These are phyloP conservation scores for Curvularia eragrostidis DNA, from an alignment of 2,329 filamentous ascomycete genomes.

Conservation along the genomic window DNA sequence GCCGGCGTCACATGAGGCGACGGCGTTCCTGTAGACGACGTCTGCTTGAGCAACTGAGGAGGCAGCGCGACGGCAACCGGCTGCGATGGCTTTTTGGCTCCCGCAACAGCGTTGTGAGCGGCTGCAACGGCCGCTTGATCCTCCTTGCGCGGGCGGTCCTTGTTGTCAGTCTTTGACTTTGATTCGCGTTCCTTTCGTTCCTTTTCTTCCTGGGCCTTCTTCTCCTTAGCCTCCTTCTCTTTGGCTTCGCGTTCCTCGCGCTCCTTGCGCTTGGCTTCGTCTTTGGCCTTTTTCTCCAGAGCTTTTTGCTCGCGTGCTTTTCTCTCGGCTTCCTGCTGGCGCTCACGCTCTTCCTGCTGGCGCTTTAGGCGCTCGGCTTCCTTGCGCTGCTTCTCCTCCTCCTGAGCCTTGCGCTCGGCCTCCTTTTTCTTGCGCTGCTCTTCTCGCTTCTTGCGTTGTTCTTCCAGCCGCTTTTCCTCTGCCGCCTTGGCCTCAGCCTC, in stretches of 20 bases:
- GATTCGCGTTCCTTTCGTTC: constrained; percentile 69
- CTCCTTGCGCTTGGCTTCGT: constrained; percentile 77
- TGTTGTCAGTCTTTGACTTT: constrained; percentile 52
- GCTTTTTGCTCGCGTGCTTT: constrained; percentile 82
- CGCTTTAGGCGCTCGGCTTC: constrained; percentile 84
- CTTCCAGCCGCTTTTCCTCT: constrained; percentile 79
- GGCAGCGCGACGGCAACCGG: constrained; percentile 59
- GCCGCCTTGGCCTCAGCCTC: constrained; percentile 77
- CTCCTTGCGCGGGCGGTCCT: constrained; percentile 52
- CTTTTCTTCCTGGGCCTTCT: constrained; percentile 63
- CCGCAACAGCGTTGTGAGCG: constrained; percentile 35
- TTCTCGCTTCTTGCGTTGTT: constrained; percentile 81
- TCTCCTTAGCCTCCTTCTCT: constrained; percentile 78
- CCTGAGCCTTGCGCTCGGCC: constrained; percentile 85
- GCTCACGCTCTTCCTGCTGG: constrained; percentile 82
- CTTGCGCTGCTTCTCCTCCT: constrained; percentile 84
- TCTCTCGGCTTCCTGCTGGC: constrained; percentile 83
- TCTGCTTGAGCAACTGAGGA: constrained; percentile 61
- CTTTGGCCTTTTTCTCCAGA: constrained; percentile 77
- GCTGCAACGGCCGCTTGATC: constrained; percentile 48
- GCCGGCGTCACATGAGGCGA: constrained; percentile 87
- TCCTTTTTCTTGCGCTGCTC: constrained; percentile 93
- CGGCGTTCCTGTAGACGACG: constrained; percentile 60
- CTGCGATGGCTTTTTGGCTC: constrained; percentile 48
- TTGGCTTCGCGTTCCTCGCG: constrained; percentile 67